These are phyloP conservation scores for Hyphopichia khmerensis DNA, from an alignment of 1,139 yeast genomes.

Conservation along the genomic window DNA sequence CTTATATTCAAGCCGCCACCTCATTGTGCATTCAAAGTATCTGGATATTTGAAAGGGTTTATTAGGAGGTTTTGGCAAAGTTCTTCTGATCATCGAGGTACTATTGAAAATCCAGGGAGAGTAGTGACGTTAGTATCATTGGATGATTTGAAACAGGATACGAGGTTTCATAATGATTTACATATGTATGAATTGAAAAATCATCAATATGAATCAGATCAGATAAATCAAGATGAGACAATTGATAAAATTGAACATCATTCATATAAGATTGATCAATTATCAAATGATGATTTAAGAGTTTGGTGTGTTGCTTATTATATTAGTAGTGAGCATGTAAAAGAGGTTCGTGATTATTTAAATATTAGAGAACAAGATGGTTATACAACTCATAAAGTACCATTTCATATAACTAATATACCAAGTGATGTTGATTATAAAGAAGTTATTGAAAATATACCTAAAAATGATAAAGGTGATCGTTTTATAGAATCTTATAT, in stretches of 20 bases:
- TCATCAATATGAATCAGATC: conserved; percentile 10
- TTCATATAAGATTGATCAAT: conserved; percentile 14
- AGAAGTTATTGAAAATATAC: conserved; percentile 12
- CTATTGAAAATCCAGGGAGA: conserved; percentile 80
- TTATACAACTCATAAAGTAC: conserved; percentile 68
- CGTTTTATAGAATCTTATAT: conserved; percentile 58
- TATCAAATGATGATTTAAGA: conserved; percentile 46
- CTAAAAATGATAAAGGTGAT: conserved; percentile 29
- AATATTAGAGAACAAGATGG: conserved; percentile 90
- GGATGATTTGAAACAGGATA: conserved; percentile 46
- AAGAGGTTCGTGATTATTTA: conserved; percentile 62
- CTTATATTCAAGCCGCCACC: conserved; percentile 92
- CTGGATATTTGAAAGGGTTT: conserved; percentile 76
- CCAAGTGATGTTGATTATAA: conserved; percentile 8
- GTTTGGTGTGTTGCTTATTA: conserved; percentile 87
- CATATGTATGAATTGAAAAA: conserved; percentile 34
- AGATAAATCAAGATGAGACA: conserved; percentile 2
- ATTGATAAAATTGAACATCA: conserved; percentile 6
- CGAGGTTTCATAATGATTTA: conserved; percentile 47
- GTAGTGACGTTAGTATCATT: conserved; percentile 77
- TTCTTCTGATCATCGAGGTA: conserved; percentile 87
- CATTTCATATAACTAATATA: conserved; percentile 52
- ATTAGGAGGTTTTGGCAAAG: conserved; percentile 90
- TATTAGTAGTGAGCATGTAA: conserved; percentile 65
- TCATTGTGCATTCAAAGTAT: conserved; percentile 53